Conservation (phyloP, 2,329 filamentous ascomycete species). For the Colletotrichum tabaci region DNA sequence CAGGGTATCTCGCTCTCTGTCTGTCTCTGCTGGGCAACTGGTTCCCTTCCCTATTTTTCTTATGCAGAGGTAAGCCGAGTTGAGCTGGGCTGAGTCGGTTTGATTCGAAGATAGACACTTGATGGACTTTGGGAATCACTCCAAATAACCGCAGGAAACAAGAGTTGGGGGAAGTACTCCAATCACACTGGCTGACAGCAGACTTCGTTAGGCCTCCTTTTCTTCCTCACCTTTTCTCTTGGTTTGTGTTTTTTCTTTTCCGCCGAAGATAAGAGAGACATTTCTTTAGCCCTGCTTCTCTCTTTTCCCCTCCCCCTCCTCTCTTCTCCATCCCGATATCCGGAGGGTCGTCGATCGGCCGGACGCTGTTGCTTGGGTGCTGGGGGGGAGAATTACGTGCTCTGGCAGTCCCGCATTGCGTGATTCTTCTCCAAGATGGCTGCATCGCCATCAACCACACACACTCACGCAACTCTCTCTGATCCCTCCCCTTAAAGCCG, state of each 20-base stretch:
- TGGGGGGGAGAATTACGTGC: constrained; percentile 37
- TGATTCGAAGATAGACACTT: too few relatives aligned
- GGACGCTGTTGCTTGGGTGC: background rate
- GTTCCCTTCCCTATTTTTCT: background rate
- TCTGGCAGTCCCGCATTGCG: constrained; percentile 42
- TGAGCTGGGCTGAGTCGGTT: background rate
- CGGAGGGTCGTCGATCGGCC: constrained; percentile 29
- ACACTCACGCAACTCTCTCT: background rate
- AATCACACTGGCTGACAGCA: background rate
- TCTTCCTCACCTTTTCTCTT: background rate
- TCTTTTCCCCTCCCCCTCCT: background rate
- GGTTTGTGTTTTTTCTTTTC: background rate
- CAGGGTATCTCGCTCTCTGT: background rate
- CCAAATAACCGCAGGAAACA: background rate
- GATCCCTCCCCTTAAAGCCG: background rate
- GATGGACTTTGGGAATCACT: background rate
- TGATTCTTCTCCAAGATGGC: constrained; percentile 43
- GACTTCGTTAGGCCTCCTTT: background rate
- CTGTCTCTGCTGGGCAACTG: constrained; percentile 9
- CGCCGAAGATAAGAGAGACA: constrained; percentile 8
- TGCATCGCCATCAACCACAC: constrained; percentile 38
- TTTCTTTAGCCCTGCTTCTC: background rate
- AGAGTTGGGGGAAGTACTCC: background rate
- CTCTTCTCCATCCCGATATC: constrained; percentile 11
- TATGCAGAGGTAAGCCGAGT: background rate